Percentiles rank a stretch among this genome's conserved stretches.
These are phyloP conservation scores for Panaeolus papilionaceus DNA, from an alignment of 768 basidiomycete species.

Conservation along the genomic window DNA sequence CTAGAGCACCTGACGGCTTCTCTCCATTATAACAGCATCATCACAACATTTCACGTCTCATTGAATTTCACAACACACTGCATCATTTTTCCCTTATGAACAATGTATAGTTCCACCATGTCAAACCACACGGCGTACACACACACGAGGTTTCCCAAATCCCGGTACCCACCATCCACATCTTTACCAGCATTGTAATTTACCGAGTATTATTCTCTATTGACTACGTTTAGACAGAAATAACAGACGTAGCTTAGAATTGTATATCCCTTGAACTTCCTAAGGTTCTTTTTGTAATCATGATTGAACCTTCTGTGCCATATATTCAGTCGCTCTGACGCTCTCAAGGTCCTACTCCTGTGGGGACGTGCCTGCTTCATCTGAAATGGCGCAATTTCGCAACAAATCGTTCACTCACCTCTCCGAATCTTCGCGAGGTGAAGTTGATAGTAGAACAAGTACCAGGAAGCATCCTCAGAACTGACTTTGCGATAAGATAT, in stretches of 20 bases:
- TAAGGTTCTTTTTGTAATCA: background rate
- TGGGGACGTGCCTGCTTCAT: background rate
- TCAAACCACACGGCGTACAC: background rate
- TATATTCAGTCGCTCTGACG: background rate
- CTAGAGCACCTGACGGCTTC: background rate
- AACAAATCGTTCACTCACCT: no score
- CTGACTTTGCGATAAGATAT: background rate
- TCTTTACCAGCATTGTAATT: conserved; percentile 9
- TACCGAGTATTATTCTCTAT: conserved; percentile 11
- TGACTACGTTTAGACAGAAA: background rate
- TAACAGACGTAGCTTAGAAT: background rate
- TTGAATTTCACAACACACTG: background rate
- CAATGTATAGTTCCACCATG: background rate
- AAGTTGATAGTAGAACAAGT: no score
- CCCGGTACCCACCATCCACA: background rate
- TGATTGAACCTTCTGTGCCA: conserved; percentile 2
- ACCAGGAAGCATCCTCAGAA: no score
- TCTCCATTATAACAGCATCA: background rate
- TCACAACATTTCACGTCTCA: background rate
- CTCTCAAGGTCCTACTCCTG: conserved; percentile 8
- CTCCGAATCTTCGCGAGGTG: no score
- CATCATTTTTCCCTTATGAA: background rate
- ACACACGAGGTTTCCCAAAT: conserved; percentile 3
- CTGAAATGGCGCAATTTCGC: background rate
- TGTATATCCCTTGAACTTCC: background rate